These are phyloP conservation scores for Fagus crenata DNA, from an alignment of 306 rosid genomes.

Conservation along the genomic window DNA sequence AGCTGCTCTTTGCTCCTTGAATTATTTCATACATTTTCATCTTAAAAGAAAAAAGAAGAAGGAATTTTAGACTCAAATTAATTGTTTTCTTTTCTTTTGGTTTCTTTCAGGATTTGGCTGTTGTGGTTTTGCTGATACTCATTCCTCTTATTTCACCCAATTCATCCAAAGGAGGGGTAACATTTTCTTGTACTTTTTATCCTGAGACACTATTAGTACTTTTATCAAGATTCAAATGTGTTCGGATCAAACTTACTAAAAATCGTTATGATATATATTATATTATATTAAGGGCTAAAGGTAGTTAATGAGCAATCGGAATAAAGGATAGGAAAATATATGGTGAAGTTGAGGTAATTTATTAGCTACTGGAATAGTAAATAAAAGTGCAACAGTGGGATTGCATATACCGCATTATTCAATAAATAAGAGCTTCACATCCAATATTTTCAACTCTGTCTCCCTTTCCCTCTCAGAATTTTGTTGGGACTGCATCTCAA, in stretches of 20 bases:
- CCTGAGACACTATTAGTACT: not conserved
- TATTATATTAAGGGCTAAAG: not conserved
- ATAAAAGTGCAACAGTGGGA: not conserved
- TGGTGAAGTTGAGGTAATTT: not conserved
- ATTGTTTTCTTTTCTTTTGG: constrained; percentile 23
- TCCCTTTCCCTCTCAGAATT: not conserved
- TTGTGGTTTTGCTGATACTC: constrained; percentile 95
- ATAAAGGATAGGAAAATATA: not conserved
- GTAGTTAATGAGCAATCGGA: not conserved
- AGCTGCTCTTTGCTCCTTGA: constrained; percentile 5
- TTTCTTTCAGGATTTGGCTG: constrained; percentile 94
- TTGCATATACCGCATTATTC: not conserved
- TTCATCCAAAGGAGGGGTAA: constrained; percentile 99
- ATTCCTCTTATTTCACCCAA: constrained; percentile 98
- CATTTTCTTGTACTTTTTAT: constrained; percentile 26
- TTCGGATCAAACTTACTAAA: not conserved
- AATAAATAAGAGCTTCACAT: constrained; percentile 10
- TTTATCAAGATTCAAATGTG: not conserved
- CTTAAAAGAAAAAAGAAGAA: not conserved
- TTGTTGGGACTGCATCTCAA: not conserved
- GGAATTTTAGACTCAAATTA: not conserved
- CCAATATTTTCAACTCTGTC: constrained; percentile 1
- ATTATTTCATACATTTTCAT: constrained; percentile 1
- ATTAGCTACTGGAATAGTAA: not conserved
- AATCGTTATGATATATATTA: not conserved